phyloP scores from a whole-genome alignment of 192 early-diverging fungal species.

The Mortierella antarctica region DNA sequence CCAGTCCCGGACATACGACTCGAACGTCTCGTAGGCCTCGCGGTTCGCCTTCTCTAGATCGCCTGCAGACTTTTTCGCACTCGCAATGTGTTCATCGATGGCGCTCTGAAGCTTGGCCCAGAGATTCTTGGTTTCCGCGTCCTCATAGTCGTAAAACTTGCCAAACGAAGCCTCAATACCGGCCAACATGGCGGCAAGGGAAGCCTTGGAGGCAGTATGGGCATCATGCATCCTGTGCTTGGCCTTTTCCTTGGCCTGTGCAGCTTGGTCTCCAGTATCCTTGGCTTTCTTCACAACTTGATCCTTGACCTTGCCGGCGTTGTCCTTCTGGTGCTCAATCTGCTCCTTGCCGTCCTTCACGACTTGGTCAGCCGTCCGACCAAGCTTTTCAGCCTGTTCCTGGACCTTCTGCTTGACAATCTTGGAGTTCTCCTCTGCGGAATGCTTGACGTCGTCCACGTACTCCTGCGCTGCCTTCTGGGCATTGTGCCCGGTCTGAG shows the following conservation, averaged over 20 bases:
- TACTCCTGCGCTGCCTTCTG: slow-evolving; percentile 11
- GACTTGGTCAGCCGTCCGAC: slow-evolving; percentile 7
- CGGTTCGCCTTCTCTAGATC: slow-evolving; percentile 41
- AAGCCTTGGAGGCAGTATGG: slow-evolving; percentile 21
- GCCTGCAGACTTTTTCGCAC: slow-evolving; percentile 20
- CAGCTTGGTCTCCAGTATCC: slow-evolving; percentile 14
- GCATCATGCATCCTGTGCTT: slow-evolving; percentile 37
- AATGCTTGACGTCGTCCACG: not conserved
- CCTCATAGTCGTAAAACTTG: slow-evolving; percentile 40
- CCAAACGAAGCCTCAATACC: slow-evolving; percentile 31
- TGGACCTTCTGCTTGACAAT: slow-evolving; percentile 2
- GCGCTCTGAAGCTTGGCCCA: slow-evolving; percentile 41
- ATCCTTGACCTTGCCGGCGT: slow-evolving; percentile 26
- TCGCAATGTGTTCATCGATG: slow-evolving; percentile 38
- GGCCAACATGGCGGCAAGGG: slow-evolving; percentile 39
- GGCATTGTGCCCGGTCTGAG: slow-evolving; percentile 5
- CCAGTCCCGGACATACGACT: slow-evolving; percentile 45
- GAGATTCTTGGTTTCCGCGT: slow-evolving; percentile 35
- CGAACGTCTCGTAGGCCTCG: slow-evolving; percentile 32
- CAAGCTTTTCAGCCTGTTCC: slow-evolving; percentile 14
- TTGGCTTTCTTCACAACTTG: slow-evolving; percentile 12
- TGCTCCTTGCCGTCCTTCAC: slow-evolving; percentile 10
- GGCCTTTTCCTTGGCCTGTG: slow-evolving; percentile 13
- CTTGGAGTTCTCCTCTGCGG: not conserved
- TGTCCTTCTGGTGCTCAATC: slow-evolving; percentile 3